These are phyloP conservation scores for Penicillium frequentans DNA, from an alignment of 2,329 filamentous ascomycete genomes.

Conservation along the genomic window DNA sequence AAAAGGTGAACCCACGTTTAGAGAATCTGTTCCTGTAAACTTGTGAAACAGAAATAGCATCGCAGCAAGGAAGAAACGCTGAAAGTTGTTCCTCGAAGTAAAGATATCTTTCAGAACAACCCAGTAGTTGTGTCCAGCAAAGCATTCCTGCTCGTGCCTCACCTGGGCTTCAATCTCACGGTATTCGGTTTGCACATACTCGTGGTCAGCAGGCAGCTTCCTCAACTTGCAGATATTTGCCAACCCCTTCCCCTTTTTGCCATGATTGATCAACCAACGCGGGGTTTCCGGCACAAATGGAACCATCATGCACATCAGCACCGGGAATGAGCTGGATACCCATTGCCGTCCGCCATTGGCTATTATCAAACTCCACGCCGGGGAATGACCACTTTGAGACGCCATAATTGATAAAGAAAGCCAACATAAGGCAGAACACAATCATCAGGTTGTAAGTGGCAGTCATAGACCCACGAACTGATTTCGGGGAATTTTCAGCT, in stretches of 20 bases:
- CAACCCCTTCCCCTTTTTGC: constrained; percentile 37
- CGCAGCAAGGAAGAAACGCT: constrained; percentile 36
- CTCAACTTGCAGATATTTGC: constrained; percentile 41
- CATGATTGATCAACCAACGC: constrained; percentile 37
- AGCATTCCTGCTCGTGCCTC: constrained; percentile 28
- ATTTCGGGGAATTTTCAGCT: constrained; percentile 43
- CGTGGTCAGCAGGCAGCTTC: constrained; percentile 39
- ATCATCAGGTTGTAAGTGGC: constrained; percentile 45
- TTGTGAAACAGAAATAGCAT: constrained; percentile 46
- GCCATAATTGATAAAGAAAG: constrained; percentile 32
- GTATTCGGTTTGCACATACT: constrained; percentile 41
- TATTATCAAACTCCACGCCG: constrained; percentile 23
- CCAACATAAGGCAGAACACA: constrained; percentile 35
- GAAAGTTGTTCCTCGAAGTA: constrained; percentile 31
- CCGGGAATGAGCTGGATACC: constrained; percentile 43
- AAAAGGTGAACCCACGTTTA: constrained; percentile 28
- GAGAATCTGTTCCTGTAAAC: constrained; percentile 41
- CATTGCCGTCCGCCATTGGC: constrained; percentile 39
- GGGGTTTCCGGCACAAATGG: constrained; percentile 39
- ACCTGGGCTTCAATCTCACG: constrained; percentile 40
- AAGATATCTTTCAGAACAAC: constrained; percentile 36
- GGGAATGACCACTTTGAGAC: constrained; percentile 19
- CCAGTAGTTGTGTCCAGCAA: constrained; percentile 32
- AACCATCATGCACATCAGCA: constrained; percentile 37
- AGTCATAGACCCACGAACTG: constrained; percentile 42